Evolutionary conservation across 345 rosid species (phyloP).

Genomic region (Brassica rapa): DNA sequence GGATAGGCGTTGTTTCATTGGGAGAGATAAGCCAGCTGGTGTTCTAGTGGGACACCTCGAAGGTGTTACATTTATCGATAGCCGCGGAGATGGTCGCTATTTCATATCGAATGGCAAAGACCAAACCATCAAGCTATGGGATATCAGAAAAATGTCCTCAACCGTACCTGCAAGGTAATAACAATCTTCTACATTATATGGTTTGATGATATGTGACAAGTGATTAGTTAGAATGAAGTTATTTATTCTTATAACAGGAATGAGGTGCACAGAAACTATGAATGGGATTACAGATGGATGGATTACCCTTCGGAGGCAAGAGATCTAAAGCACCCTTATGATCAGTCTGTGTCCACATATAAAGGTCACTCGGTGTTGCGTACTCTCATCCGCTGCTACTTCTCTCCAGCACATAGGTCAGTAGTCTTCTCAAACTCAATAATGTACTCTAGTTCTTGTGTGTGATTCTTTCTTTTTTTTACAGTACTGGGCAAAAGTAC

Average conservation of each 20-base stretch:
- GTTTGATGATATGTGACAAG: background rate
- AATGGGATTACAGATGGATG: constrained; percentile 99
- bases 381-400: constrained; percentile 93
- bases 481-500: constrained; percentile 91
- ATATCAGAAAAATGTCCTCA: constrained; percentile 82
- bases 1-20: constrained; percentile 88
- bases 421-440: constrained; percentile 30
- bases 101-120: constrained; percentile 95
- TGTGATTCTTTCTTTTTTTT: constrained; percentile 3
- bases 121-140: constrained; percentile 93
- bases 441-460: constrained; percentile 11
- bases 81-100: constrained; percentile 94
- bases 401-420: constrained; percentile 81
- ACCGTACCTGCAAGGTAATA: constrained; percentile 36
- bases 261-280: constrained; percentile 50
- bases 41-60: constrained; percentile 79
- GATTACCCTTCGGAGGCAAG: constrained; percentile 77
- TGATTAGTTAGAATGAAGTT: background rate
- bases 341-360: constrained; percentile 77
- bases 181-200: constrained; percentile 1
- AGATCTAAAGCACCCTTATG: constrained; percentile 67
- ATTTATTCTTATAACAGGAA: constrained; percentile 42
- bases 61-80: constrained; percentile 83
- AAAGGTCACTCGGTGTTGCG: constrained; percentile 88
- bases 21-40: constrained; percentile 78